These are phyloP conservation scores for Talaromyces sp. DNA, from an alignment of 2,329 filamentous ascomycete genomes.

Conservation along the genomic window DNA sequence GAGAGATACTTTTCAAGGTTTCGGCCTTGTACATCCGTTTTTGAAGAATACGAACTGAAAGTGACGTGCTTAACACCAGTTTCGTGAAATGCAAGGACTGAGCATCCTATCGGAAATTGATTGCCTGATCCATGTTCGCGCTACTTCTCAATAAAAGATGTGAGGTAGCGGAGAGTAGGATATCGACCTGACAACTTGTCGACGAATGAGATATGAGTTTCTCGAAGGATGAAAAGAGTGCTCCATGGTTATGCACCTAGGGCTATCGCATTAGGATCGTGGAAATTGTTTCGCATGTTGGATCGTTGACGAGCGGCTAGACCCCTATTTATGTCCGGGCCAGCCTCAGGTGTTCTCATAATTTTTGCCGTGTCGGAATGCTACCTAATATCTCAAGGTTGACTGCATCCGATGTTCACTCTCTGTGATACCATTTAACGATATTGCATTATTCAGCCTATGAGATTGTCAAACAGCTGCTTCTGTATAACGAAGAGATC, in stretches of 20 bases:
- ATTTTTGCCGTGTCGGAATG: neutral
- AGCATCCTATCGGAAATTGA: neutral
- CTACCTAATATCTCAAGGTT: neutral
- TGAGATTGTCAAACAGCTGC: neutral
- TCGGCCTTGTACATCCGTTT: neutral
- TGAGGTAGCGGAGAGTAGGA: neutral
- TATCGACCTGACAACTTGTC: neutral
- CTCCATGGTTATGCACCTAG: neutral
- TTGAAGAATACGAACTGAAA: neutral
- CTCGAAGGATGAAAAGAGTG: neutral
- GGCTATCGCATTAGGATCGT: neutral
- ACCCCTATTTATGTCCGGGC: neutral
- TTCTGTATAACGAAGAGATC: neutral
- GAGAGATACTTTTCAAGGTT: neutral
- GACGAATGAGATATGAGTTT: neutral
- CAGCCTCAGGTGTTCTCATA: neutral
- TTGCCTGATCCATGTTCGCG: neutral
- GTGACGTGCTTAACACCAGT: neutral
- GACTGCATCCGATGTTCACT: neutral
- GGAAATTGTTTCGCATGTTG: neutral
- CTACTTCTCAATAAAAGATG: neutral
- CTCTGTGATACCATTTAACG: neutral
- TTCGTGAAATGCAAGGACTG: slow-evolving; percentile 7
- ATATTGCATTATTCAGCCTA: neutral
- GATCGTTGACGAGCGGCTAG: neutral